Evolutionary conservation across 352 stramenopile species (phyloP).

Genomic region (Saprolegnia parasitica): DNA sequence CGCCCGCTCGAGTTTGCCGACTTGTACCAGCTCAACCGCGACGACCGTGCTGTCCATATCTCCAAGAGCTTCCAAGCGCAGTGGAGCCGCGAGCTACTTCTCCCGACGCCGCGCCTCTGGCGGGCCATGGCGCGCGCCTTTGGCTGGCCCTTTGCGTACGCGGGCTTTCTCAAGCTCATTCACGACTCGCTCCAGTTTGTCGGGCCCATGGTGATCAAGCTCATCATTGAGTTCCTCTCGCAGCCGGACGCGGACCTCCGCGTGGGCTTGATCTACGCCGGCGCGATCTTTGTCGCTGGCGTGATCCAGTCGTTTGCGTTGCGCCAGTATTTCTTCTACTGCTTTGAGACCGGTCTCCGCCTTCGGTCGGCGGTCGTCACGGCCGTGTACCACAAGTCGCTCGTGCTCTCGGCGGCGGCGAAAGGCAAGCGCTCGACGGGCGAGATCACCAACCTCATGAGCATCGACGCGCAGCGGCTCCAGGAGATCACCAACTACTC

Average conservation of each 20-base stretch:
- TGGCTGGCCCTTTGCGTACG: constrained; percentile 43
- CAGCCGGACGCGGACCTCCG: constrained; percentile 1
- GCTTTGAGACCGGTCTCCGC: constrained; percentile 68
- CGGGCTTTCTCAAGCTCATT: constrained; percentile 69
- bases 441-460: constrained; percentile 97
- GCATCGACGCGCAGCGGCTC: constrained; percentile 93
- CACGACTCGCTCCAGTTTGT: constrained; percentile 86
- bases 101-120: constrained; percentile 12
- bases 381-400: constrained; percentile 57
- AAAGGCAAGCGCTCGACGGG: constrained; percentile 78
- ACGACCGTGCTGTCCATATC: constrained; percentile 55
- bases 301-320: constrained; percentile 63
- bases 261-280: constrained; percentile 16
- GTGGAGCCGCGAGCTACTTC: constrained; percentile 36
- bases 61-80: constrained; percentile 40
- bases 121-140: constrained; percentile 48
- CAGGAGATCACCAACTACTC: constrained; percentile 92
- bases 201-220: constrained; percentile 74
- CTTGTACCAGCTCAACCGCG: constrained; percentile 74
- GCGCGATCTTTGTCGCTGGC: constrained; percentile 20
- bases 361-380: constrained; percentile 66
- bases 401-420: constrained; percentile 68
- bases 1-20: constrained; percentile 73
- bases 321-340: constrained; percentile 79
- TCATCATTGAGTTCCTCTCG: constrained; percentile 72